Evolutionary conservation across 495 filamentous ascomycete species (phyloP).

Genomic region (Neurospora sublineolata): DNA sequence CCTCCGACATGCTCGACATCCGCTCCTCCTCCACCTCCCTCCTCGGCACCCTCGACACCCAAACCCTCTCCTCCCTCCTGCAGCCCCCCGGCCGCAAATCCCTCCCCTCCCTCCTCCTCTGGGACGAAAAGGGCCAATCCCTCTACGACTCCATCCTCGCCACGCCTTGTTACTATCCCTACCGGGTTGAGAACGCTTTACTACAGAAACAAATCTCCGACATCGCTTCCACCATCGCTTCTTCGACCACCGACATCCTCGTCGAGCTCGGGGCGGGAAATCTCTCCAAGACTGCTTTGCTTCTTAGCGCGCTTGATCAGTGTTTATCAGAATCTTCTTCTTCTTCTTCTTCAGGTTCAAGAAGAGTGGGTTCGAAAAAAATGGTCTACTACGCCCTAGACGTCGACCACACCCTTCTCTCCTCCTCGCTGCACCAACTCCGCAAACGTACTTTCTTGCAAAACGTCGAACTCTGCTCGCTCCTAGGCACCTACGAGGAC

Average conservation of each 20-base stretch:
- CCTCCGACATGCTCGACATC: slow-evolving; percentile 5
- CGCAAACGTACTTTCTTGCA: background rate
- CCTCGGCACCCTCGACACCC: slow-evolving; percentile 3
- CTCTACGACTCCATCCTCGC: slow-evolving; percentile 8
- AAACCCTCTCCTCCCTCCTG: background rate
- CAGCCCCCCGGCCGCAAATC: background rate
- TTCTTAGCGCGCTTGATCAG: background rate
- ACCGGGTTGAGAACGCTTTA: slow-evolving; percentile 5
- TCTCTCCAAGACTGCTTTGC: slow-evolving; percentile 5
- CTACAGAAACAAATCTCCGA: background rate
- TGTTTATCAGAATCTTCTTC: background rate
- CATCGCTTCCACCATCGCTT: slow-evolving; percentile 2
- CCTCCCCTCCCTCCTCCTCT: slow-evolving; percentile 5
- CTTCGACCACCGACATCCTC: slow-evolving; percentile 2
- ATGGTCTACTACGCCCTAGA: slow-evolving; percentile 10
- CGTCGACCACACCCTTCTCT: slow-evolving; percentile 4
- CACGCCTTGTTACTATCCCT: slow-evolving; percentile 5
- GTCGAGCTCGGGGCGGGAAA: slow-evolving; percentile 9
- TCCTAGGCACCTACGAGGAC: slow-evolving; percentile 9
- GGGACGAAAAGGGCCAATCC: slow-evolving; percentile 10
- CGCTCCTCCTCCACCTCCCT: slow-evolving; percentile 2
- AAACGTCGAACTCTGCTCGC: slow-evolving; percentile 1
- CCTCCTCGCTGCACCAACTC: background rate
- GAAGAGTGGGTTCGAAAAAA: background rate
- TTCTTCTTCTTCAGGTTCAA: too few species aligned